Percentiles rank a stretch among this genome's conserved stretches.
Conservation (phyloP, 2,329 filamentous ascomycete species). For the Raffaelea deltoideospora region DNA sequence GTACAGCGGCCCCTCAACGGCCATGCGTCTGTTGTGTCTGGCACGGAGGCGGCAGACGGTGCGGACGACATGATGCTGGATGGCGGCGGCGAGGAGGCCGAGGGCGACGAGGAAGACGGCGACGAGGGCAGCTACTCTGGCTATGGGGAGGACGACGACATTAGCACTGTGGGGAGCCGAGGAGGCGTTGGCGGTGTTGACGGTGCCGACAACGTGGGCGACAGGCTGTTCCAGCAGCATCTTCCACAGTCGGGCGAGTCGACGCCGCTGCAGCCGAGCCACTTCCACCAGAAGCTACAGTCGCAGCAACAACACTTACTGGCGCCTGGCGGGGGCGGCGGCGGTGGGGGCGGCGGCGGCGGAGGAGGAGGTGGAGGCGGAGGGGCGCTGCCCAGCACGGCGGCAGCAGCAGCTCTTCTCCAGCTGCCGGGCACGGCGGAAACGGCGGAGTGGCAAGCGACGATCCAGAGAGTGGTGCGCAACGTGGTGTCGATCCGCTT, state of each 20-base stretch:
- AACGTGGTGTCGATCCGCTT: conserved; percentile 99
- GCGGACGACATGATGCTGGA: neutral
- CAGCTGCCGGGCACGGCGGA: conserved; percentile 13
- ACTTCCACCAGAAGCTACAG: conserved; percentile 1
- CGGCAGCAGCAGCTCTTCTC: too few species aligned
- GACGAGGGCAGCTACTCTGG: neutral
- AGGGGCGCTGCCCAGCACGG: too few species aligned
- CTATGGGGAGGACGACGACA: neutral
- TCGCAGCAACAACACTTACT: conserved; percentile 1
- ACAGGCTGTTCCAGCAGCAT: conserved; percentile 8
- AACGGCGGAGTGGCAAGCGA: conserved; percentile 62
- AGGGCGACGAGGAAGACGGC: neutral
- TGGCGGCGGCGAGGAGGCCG: neutral
- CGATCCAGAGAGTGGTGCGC: conserved; percentile 83
- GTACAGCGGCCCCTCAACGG: conserved; percentile 11
- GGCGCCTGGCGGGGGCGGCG: neutral
- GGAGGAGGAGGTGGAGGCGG: conserved; percentile 11
- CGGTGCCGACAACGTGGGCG: conserved; percentile 10
- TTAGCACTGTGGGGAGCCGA: neutral
- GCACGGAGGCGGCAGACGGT: neutral
- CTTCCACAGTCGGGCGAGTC: neutral
- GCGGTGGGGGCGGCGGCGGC: conserved; percentile 1
- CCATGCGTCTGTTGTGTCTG: conserved; percentile 1
- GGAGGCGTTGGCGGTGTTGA: conserved; percentile 6
- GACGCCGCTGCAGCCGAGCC: neutral